Conservation (phyloP, 192 early-diverging fungal species). For the Oehlia diaphana region DNA sequence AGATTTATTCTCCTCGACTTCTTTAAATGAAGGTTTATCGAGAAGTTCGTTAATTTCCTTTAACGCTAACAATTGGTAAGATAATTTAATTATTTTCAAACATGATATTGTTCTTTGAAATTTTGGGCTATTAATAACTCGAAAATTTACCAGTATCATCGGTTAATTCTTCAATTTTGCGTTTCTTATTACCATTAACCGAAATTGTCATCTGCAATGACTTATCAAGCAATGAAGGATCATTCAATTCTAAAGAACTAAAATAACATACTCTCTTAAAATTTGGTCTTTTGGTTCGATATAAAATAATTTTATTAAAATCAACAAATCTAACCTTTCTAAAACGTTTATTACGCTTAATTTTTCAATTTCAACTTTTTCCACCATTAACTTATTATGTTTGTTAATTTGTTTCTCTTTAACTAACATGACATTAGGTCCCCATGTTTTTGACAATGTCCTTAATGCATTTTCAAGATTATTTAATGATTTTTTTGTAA, state of each 20-base stretch:
- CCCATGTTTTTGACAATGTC: slow-evolving; percentile 24
- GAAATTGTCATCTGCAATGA: slow-evolving; percentile 6
- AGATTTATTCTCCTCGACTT: slow-evolving; percentile 6
- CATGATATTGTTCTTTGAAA: background rate
- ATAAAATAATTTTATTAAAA: background rate
- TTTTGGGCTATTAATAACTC: background rate
- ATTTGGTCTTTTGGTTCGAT: background rate
- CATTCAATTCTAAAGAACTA: slow-evolving; percentile 10
- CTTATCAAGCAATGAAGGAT: background rate
- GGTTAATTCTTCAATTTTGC: slow-evolving; percentile 16
- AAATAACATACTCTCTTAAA: background rate
- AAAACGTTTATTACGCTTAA: slow-evolving; percentile 8
- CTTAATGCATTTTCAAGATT: slow-evolving; percentile 26
- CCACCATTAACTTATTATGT: slow-evolving; percentile 16
- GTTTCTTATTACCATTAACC: background rate
- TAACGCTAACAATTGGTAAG: slow-evolving; percentile 15
- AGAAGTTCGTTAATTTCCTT: slow-evolving; percentile 37
- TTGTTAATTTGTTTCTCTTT: slow-evolving; percentile 18
- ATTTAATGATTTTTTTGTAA: slow-evolving; percentile 13
- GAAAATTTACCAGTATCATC: background rate
- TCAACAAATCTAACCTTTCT: slow-evolving; percentile 18
- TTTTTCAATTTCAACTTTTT: slow-evolving; percentile 21
- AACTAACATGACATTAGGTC: slow-evolving; percentile 23
- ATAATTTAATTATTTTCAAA: slow-evolving; percentile 11
- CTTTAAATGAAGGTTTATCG: slow-evolving; percentile 29